Base-by-base conservation (phyloP, 2,329 filamentous ascomycete genomes). In the Aspergillus piperis region DNA sequence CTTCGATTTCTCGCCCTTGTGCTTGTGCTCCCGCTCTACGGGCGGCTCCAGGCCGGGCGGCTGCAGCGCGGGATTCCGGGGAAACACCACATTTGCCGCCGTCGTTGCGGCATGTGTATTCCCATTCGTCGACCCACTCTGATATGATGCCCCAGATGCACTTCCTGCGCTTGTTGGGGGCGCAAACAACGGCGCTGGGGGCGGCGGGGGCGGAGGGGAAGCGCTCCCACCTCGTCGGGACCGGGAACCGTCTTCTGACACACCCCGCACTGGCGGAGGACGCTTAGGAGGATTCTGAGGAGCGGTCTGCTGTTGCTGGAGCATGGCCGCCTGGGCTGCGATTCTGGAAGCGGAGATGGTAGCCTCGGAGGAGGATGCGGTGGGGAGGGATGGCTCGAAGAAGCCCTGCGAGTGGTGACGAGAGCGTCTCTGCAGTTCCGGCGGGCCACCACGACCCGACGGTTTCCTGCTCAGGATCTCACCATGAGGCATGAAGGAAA, bases 271-370 rank as follows among this genome's bases (percentile, higher is more conserved):
- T 4, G 82, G 83, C 62, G 83, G 82, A 8, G 84, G 86, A 48
- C 84, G 83, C 73, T 84, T 85, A 59, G 83, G 78, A 57, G 75
- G 76, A 62, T 78, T 75, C 42, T 76, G 76, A 6, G 75, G 64
- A 17, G 63, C 54, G 2, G 68, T 61, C 17, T 64, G 64, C 38
- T 62, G 61, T 19, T 68, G 78, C 62, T 82, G 80, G 66, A 86
- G 84, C 82, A 89, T 88, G 21, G 86, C 86, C 54, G 87, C 82
- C 72, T 88, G 86, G 27, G 87, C 87, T 15, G 87, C 87, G 64
- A 89, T 88, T 68, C 86, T 82, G 54, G 86, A 88, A 4, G 86
- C 82, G 47, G 81, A 83, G 53, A 88, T 79, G 36, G 77, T 77
- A 73, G 70, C 63, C 79, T 78, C 64, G 75, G 78, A 73, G 76